These are phyloP conservation scores for Rhynchospora pubera DNA, from an alignment of 176 grass and related monocot species.

Conservation along the genomic window DNA sequence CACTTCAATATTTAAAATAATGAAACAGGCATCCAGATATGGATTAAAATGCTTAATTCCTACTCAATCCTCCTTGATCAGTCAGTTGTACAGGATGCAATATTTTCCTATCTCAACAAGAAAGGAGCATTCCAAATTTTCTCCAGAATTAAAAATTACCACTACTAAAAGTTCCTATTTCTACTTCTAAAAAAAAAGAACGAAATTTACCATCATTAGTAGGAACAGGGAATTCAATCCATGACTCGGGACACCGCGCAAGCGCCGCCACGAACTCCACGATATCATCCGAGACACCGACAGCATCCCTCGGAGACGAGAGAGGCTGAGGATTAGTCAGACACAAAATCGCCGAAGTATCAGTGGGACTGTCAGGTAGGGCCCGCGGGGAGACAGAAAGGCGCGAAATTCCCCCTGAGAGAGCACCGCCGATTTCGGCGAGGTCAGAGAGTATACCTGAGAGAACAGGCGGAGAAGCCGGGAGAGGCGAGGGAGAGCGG, in stretches of 20 bases:
- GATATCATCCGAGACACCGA: slow-evolving; percentile 29
- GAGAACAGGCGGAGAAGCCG: slow-evolving; percentile 30
- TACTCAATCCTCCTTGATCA: neutral
- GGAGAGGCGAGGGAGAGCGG: slow-evolving; percentile 29
- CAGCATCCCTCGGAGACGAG: neutral
- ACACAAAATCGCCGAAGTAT: neutral
- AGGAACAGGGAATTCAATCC: slow-evolving; percentile 67
- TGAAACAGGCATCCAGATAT: neutral
- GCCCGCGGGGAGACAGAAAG: slow-evolving; percentile 19
- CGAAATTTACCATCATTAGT: slow-evolving; percentile 29
- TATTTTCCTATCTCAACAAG: neutral
- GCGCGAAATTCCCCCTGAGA: slow-evolving; percentile 54
- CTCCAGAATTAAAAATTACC: neutral
- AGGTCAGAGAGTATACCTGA: slow-evolving; percentile 82
- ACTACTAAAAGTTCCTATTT: neutral
- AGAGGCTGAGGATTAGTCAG: slow-evolving; percentile 10
- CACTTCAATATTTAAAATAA: neutral
- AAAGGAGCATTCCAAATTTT: neutral
- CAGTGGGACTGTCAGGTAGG: neutral
- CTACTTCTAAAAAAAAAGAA: neutral
- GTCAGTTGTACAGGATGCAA: neutral
- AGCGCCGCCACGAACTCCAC: slow-evolving; percentile 36
- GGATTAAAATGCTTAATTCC: neutral
- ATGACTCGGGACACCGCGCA: slow-evolving; percentile 45
- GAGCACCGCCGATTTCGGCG: slow-evolving; percentile 68